phyloP scores from a whole-genome alignment of 768 basidiomycete species.

The Auriscalpium vulgare region DNA sequence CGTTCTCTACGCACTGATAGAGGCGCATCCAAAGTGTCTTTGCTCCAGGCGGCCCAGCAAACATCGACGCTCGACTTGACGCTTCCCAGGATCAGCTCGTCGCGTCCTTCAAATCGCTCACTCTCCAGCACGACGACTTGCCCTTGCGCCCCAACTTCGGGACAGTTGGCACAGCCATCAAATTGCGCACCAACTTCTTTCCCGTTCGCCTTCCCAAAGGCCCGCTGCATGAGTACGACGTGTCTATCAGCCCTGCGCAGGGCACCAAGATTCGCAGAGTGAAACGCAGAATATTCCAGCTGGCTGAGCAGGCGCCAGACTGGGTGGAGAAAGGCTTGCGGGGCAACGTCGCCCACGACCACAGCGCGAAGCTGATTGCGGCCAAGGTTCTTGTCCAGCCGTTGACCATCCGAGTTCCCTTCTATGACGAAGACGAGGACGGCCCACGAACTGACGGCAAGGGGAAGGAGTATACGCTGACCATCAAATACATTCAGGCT shows the following conservation, averaged over 20 bases:
- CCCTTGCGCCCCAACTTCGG: constrained; percentile 45
- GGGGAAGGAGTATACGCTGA: constrained; percentile 35
- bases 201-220: constrained; percentile 39
- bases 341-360: constrained; percentile 39
- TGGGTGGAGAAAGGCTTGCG: constrained; percentile 35
- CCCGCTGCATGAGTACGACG: constrained; percentile 41
- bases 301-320: constrained; percentile 35
- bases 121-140: constrained; percentile 25
- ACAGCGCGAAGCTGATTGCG: constrained; percentile 38
- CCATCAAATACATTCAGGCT: constrained; percentile 34
- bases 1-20: background rate
- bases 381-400: constrained; percentile 33
- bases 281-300: constrained; percentile 37
- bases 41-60: constrained; percentile 29
- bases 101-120: constrained; percentile 23
- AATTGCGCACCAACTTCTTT: constrained; percentile 47
- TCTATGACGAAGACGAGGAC: constrained; percentile 39
- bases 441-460: constrained; percentile 22
- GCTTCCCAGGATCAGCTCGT: constrained; percentile 37
- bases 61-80: constrained; percentile 47
- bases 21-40: constrained; percentile 29
- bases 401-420: constrained; percentile 29
- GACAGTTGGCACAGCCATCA: constrained; percentile 33
- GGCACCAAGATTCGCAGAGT: constrained; percentile 30
- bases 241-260: constrained; percentile 30